Percentiles rank a stretch among this genome's conserved stretches.
Evolutionary conservation across 116 monocot genomes (phyloP).

Genomic region (Cymodocea nodosa): DNA sequence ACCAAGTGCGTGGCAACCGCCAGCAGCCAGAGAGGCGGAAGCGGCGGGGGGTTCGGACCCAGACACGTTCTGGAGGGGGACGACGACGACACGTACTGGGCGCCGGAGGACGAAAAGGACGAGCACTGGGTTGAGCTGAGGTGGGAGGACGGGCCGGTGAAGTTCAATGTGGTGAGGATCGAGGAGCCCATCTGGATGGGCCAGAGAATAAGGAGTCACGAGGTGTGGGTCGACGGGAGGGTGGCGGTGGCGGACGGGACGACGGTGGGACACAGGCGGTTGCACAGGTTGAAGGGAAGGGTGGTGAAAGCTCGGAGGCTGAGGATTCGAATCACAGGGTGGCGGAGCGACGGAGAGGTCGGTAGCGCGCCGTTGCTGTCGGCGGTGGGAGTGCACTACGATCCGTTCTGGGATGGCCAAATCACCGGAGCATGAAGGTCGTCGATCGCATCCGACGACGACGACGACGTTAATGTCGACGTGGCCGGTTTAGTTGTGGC

Average conservation of each 20-base stretch:
- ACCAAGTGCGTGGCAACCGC: constrained; percentile 32
- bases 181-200: constrained; percentile 68
- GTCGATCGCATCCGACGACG: neutral
- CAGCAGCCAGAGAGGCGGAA: constrained; percentile 67
- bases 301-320: constrained; percentile 25
- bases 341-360: constrained; percentile 15
- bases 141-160: neutral
- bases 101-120: constrained; percentile 19
- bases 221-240: constrained; percentile 44
- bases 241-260: constrained; percentile 40
- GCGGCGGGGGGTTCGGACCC: constrained; percentile 30
- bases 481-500: no score
- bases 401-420: constrained; percentile 34
- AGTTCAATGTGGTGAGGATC: constrained; percentile 69
- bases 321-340: constrained; percentile 28
- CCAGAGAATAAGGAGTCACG: constrained; percentile 47
- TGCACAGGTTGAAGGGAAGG: constrained; percentile 34
- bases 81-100: constrained; percentile 59
- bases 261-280: constrained; percentile 73
- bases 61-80: constrained; percentile 38
- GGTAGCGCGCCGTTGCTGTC: constrained; percentile 47
- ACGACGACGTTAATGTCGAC: no score
- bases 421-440: neutral
- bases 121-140: constrained; percentile 49
- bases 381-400: constrained; percentile 57